Evolutionary conservation across 2,329 filamentous ascomycete species (phyloP), one percentile per base, ranked within the genome.

Genomic region (Diaporthe destruens): DNA sequence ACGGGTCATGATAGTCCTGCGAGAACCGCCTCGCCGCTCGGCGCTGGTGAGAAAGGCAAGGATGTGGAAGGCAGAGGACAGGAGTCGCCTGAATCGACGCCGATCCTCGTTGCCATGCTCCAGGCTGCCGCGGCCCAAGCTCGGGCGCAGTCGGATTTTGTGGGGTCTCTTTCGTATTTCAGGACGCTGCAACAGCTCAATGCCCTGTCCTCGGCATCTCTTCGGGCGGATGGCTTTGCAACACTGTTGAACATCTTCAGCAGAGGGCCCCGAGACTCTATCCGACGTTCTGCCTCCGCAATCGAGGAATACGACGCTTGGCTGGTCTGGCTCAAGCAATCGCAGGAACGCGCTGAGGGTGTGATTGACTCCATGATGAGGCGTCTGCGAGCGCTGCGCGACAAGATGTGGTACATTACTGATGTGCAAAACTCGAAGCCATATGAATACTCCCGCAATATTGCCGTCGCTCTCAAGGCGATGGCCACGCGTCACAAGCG

Each of bases 351-450:
- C 3, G 91, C 95, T 61, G 94, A 96, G 77, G 88, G 87, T 3
- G 88, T 90, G 16, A 91, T 95, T 47, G 92, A 94, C 53, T 87
- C 90, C 6, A 93, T 94, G 89, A 93, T 94, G 87, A 87, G 87
- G 72, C 90, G 90, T 6, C 87, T 96, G 49, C 90, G 91, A 72
- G 91, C 92, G 29, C 87, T 98, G 51, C 90, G 96, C 54, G 94
- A 98, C 80, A 98, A 98, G 86, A 98, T 98, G 94, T 99, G 96
- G 96, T 99, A 97, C 80, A 93, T 96, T 74, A 96, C 94, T 1
- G 95, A 98, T 80, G 95, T 98, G 36, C 92, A 94, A 75, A 95
- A 96, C 77, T 98, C 96, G 5, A 93, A 91, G 63, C 90, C 91
- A 12, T 98, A 98, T 78, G 94, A 96, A 74, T 93, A 97, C 76